These are phyloP conservation scores for Epithele typhae DNA, from an alignment of 768 basidiomycete species.

Conservation along the genomic window DNA sequence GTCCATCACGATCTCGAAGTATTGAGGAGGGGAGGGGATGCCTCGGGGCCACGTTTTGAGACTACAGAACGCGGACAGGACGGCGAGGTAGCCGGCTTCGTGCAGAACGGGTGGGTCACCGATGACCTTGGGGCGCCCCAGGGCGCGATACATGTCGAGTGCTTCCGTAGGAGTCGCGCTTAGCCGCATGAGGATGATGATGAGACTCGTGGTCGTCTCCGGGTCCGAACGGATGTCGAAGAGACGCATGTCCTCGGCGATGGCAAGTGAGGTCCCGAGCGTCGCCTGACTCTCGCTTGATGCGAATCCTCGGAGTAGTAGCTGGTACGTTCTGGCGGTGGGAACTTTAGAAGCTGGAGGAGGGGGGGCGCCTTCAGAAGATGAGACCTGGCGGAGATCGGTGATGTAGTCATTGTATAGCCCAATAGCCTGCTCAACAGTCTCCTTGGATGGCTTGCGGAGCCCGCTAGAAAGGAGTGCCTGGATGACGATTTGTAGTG, in stretches of 20 bases:
- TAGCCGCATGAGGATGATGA: constrained; percentile 66
- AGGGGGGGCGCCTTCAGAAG: no score
- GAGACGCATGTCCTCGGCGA: constrained; percentile 65
- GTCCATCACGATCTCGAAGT: constrained; percentile 74
- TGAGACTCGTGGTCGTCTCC: constrained; percentile 43
- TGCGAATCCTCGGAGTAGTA: constrained; percentile 22
- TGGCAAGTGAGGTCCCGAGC: constrained; percentile 38
- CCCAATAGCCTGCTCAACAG: no score
- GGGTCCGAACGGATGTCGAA: constrained; percentile 44
- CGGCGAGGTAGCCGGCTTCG: constrained; percentile 54
- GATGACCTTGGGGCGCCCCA: constrained; percentile 24
- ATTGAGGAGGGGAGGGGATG: constrained; percentile 26
- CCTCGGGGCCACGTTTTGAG: constrained; percentile 43
- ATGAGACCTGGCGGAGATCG: no score
- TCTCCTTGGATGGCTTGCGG: not conserved
- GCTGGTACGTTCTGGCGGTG: constrained; percentile 45
- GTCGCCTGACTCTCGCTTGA: no score
- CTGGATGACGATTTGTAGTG: not conserved
- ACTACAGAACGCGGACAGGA: constrained; percentile 60
- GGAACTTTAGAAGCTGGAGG: no score
- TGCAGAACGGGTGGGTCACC: constrained; percentile 35
- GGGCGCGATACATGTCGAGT: constrained; percentile 52
- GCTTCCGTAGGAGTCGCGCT: constrained; percentile 53
- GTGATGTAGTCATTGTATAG: no score
- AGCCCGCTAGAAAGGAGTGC: not conserved